Percentiles rank a stretch among this genome's conserved stretches.
These are phyloP conservation scores for Beta corolliflora DNA, from an alignment of 179 eudicot genomes.

Conservation along the genomic window DNA sequence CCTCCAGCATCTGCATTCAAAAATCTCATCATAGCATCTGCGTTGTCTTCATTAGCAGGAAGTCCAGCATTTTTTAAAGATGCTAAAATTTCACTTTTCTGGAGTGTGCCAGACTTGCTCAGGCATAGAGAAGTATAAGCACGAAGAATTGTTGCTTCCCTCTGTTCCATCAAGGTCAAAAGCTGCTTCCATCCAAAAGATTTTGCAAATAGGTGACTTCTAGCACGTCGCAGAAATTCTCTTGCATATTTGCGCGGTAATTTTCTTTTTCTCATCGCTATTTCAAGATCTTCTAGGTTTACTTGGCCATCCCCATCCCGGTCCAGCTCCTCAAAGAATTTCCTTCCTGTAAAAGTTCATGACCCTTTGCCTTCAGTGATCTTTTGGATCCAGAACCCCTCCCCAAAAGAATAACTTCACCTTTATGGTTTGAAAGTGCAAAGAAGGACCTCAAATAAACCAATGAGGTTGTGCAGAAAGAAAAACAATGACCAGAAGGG, in stretches of 20 bases:
- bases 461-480: neutral
- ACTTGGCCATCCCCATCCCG: constrained; percentile 98
- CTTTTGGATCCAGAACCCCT: neutral
- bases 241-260: constrained; percentile 77
- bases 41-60: constrained; percentile 93
- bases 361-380: neutral
- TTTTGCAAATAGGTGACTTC: constrained; percentile 82
- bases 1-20: constrained; percentile 82
- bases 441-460: neutral
- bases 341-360: constrained; percentile 57
- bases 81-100: constrained; percentile 82
- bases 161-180: constrained; percentile 86
- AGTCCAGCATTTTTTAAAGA: constrained; percentile 88
- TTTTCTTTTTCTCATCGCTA: constrained; percentile 84
- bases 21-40: constrained; percentile 93
- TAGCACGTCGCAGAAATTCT: constrained; percentile 78
- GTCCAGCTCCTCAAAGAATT: constrained; percentile 93
- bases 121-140: constrained; percentile 91
- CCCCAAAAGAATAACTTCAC: neutral
- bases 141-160: constrained; percentile 89
- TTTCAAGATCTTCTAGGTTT: constrained; percentile 85
- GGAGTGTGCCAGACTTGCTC: constrained; percentile 88
- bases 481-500: neutral
- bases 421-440: neutral
- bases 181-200: constrained; percentile 97